A percentile compares a stretch with the other conserved stretches of the same genome.
Conservation (phyloP, 1,284 basidiomycete species). For the Kwoniella shivajii region DNA sequence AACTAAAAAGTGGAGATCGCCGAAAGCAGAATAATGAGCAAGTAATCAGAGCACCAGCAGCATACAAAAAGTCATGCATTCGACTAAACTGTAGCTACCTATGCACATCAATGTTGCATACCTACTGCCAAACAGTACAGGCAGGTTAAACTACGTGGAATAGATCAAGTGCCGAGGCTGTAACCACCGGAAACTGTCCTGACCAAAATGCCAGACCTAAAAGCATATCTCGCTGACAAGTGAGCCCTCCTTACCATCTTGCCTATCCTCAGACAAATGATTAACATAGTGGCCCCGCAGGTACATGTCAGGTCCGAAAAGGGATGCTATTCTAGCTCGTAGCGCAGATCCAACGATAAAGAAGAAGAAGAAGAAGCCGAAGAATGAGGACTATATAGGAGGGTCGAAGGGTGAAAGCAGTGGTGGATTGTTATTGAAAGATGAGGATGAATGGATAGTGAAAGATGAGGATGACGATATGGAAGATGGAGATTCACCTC, state of each 20-base stretch:
- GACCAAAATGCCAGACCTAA: slow-evolving; percentile 51
- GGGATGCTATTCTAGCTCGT: slow-evolving; percentile 86
- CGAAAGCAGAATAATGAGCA: too few relatives aligned
- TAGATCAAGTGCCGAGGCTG: too few relatives aligned
- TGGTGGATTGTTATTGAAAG: slow-evolving; percentile 46
- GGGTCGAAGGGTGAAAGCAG: slow-evolving; percentile 34
- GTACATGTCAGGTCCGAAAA: slow-evolving; percentile 97
- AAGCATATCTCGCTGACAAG: slow-evolving; percentile 59
- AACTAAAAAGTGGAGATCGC: too few relatives aligned
- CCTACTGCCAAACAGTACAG: too few relatives aligned
- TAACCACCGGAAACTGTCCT: too few relatives aligned
- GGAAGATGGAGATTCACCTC: slow-evolving; percentile 53
- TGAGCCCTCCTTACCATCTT: slow-evolving; percentile 20
- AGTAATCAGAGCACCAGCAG: too few relatives aligned
- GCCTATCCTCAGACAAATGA: neutral
- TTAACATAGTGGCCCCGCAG: slow-evolving; percentile 19
- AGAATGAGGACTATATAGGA: slow-evolving; percentile 58
- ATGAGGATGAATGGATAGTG: slow-evolving; percentile 59
- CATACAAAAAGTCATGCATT: too few relatives aligned
- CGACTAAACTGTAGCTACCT: too few relatives aligned
- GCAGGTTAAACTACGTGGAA: too few relatives aligned
- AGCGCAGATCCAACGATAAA: slow-evolving; percentile 57
- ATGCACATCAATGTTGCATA: too few relatives aligned
- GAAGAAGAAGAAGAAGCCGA: slow-evolving; percentile 73
- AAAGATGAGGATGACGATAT: slow-evolving; percentile 29